A percentile compares a stretch with the other conserved stretches of the same genome.
These are phyloP conservation scores for Oryza australiensis DNA, from an alignment of 176 grass and related monocot genomes.

Conservation along the genomic window DNA sequence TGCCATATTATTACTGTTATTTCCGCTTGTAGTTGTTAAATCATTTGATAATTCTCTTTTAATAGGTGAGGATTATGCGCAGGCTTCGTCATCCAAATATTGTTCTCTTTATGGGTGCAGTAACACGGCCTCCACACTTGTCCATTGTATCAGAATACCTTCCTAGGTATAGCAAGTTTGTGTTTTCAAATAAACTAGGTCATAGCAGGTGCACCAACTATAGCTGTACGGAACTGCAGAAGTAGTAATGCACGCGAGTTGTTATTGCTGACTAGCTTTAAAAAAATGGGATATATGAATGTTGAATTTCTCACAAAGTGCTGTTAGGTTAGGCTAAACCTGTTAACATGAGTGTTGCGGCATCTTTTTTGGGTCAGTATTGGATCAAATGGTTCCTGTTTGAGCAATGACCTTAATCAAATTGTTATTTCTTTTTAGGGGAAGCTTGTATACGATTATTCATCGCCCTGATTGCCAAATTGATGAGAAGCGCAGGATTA, in stretches of 20 bases:
- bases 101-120: conserved; percentile 95
- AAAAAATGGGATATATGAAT: not conserved
- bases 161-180: conserved; percentile 62
- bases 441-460: conserved; percentile 88
- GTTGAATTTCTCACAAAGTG: conserved; percentile 10
- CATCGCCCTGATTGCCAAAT: conserved; percentile 89
- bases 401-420: conserved; percentile 20
- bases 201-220: conserved; percentile 10
- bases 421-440: conserved; percentile 52
- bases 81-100: conserved; percentile 88
- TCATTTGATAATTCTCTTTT: conserved; percentile 30
- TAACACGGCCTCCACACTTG: conserved; percentile 86
- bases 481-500: conserved; percentile 84
- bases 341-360: conserved; percentile 2
- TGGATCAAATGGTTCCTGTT: conserved; percentile 4
- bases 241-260: not conserved
- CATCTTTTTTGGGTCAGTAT: conserved; percentile 7
- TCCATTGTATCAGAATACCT: conserved; percentile 96
- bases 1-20: conserved; percentile 5
- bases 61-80: conserved; percentile 88
- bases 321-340: conserved; percentile 11
- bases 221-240: not conserved
- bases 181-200: conserved; percentile 20
- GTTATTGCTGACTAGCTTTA: conserved; percentile 9
- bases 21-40: not conserved